Evolutionary conservation across 345 rosid genomes (phyloP).

Genomic region (Kandelia obovata): DNA sequence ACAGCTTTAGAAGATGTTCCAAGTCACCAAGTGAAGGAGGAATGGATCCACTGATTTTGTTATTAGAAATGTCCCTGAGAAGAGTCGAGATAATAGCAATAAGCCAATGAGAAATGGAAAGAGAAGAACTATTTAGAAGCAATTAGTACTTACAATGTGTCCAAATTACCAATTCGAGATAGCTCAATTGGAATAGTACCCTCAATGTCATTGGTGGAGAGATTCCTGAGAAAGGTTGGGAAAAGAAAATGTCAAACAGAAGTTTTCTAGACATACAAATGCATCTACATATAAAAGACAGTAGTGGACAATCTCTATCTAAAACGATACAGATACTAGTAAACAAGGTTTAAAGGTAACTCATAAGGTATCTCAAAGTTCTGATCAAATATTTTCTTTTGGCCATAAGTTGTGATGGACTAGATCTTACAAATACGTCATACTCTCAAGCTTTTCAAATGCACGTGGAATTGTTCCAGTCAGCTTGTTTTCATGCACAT

Average conservation of each 20-base stretch:
- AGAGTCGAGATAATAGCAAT: neutral
- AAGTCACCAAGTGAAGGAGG: conserved; percentile 93
- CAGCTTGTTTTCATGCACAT: conserved; percentile 79
- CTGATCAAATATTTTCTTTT: too few species aligned
- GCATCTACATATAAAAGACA: neutral
- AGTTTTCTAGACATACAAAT: neutral
- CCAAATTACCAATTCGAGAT: conserved; percentile 88
- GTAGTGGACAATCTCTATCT: too few species aligned
- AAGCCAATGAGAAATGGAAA: conserved; percentile 1
- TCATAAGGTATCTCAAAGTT: too few species aligned
- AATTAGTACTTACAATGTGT: conserved; percentile 62
- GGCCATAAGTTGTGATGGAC: neutral
- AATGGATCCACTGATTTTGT: conserved; percentile 72
- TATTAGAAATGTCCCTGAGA: conserved; percentile 76
- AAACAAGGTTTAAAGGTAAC: too few species aligned
- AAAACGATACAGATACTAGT: too few species aligned
- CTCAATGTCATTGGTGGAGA: conserved; percentile 66
- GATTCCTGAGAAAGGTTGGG: conserved; percentile 47
- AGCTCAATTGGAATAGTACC: conserved; percentile 86
- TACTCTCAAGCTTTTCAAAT: conserved; percentile 79
- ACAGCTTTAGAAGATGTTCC: conserved; percentile 95
- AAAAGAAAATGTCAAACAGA: neutral
- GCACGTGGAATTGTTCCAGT: conserved; percentile 72
- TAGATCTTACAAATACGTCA: conserved; percentile 80
- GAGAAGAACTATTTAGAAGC: conserved; percentile 6